Conservation (phyloP, 345 rosid genomes). For the Brassica rapa region DNA sequence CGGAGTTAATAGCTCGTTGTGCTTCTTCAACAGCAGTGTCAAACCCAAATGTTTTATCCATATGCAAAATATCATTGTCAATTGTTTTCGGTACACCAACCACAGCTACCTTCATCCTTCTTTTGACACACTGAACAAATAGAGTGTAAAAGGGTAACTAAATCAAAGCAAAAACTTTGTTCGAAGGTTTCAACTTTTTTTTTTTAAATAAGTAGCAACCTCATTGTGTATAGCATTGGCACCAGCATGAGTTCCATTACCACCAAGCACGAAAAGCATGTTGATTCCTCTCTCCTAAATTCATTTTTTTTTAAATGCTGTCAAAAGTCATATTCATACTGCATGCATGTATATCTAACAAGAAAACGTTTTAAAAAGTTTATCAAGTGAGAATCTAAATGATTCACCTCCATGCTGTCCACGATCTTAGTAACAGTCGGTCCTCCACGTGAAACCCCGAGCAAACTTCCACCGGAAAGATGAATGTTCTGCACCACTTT, state of each 20-base stretch:
- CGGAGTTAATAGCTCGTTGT: conserved; percentile 94
- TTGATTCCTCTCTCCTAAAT: conserved; percentile 89
- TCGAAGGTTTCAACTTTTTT: background rate
- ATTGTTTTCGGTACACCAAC: conserved; percentile 99
- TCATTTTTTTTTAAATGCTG: background rate
- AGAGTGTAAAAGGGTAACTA: background rate
- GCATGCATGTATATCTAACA: too few species aligned
- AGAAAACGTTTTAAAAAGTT: too few species aligned
- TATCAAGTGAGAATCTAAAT: background rate
- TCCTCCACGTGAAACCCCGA: conserved; percentile 73
- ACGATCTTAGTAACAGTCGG: conserved; percentile 76
- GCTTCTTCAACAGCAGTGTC: conserved; percentile 99
- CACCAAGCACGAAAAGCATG: conserved; percentile 98
- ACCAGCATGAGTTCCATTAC: conserved; percentile 98
- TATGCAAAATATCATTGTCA: conserved; percentile 91
- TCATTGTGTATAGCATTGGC: conserved; percentile 92
- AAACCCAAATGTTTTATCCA: conserved; percentile 98
- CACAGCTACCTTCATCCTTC: conserved; percentile 73
- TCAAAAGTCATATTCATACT: too few species aligned
- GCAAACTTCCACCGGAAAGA: conserved; percentile 97
- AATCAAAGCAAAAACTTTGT: background rate
- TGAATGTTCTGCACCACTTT: conserved; percentile 96
- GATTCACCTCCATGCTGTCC: conserved; percentile 69
- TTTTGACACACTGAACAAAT: conserved; percentile 64
- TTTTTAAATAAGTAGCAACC: conserved; percentile 45